Conservation (phyloP, 345 rosid genomes). For the Streptanthus diversifolius region DNA sequence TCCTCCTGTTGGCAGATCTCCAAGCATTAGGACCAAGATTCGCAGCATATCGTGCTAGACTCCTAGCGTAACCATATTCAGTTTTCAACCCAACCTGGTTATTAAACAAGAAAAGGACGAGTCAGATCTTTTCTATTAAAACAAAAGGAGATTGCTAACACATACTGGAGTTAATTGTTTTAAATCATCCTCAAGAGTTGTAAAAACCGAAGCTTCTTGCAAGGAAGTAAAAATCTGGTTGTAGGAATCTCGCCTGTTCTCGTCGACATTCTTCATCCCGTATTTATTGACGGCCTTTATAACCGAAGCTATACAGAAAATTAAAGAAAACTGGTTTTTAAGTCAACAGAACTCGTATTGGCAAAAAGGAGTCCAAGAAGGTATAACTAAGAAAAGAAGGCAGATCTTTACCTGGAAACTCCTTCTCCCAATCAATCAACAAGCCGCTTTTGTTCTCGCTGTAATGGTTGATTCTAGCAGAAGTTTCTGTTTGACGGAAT, state of each 20-base stretch:
- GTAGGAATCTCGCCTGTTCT: constrained; percentile 72
- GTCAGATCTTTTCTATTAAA: constrained; percentile 9
- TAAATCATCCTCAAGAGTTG: constrained; percentile 52
- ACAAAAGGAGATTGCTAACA: constrained; percentile 6
- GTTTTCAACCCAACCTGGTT: constrained; percentile 70
- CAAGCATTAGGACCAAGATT: constrained; percentile 65
- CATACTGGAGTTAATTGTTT: constrained; percentile 78
- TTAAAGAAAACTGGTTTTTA: background rate
- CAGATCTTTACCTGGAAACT: constrained; percentile 65
- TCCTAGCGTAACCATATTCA: constrained; percentile 76
- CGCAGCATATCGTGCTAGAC: constrained; percentile 79
- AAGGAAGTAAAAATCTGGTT: constrained; percentile 32
- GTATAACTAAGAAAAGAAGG: background rate
- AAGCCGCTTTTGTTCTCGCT: constrained; percentile 48
- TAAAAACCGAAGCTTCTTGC: constrained; percentile 38
- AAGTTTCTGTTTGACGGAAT: constrained; percentile 48
- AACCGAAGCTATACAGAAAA: constrained; percentile 64
- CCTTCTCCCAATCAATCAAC: constrained; percentile 78
- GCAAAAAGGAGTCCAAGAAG: background rate
- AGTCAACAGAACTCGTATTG: constrained; percentile 3
- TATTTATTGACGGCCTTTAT: constrained; percentile 70
- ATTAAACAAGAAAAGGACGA: constrained; percentile 14
- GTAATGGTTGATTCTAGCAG: constrained; percentile 42
- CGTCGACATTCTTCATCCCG: constrained; percentile 82
- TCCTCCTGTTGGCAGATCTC: constrained; percentile 57